phyloP scores from a whole-genome alignment of 345 rosid species.

The Brassica incana region DNA sequence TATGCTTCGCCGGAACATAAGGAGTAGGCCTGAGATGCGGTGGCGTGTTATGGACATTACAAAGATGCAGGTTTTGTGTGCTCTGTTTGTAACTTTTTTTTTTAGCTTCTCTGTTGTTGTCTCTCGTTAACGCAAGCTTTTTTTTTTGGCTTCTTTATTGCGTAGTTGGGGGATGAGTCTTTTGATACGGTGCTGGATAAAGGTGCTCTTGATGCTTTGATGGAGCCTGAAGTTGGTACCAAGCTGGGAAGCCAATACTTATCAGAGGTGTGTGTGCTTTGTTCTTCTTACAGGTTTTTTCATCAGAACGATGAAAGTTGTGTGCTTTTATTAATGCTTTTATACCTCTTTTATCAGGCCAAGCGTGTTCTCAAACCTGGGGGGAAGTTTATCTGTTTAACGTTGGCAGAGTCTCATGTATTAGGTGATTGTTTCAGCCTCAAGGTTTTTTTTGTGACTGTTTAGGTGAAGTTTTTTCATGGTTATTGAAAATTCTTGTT shows the following conservation, averaged over 20 bases:
- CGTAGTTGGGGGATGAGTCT: slow-evolving; percentile 56
- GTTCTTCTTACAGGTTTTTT: neutral
- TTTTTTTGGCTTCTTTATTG: slow-evolving; percentile 3
- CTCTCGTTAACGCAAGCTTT: neutral
- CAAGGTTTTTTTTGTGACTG: neutral
- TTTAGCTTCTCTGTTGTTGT: neutral
- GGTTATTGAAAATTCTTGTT: slow-evolving; percentile 17
- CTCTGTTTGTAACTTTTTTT: neutral
- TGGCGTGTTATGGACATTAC: slow-evolving; percentile 98
- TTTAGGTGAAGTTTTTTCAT: slow-evolving; percentile 39
- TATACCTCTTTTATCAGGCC: slow-evolving; percentile 48
- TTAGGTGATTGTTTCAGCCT: slow-evolving; percentile 39
- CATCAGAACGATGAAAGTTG: neutral
- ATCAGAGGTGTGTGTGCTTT: slow-evolving; percentile 57
- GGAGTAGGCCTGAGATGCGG: slow-evolving; percentile 70
- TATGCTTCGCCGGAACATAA: slow-evolving; percentile 82
- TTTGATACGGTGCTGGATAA: slow-evolving; percentile 81
- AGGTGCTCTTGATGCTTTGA: slow-evolving; percentile 97
- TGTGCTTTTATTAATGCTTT: neutral
- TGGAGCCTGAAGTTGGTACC: slow-evolving; percentile 87
- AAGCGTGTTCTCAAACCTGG: slow-evolving; percentile 67
- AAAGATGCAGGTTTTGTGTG: slow-evolving; percentile 57
- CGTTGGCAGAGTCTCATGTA: slow-evolving; percentile 87
- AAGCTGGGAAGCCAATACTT: slow-evolving; percentile 73
- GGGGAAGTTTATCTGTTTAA: slow-evolving; percentile 84